A percentile compares a stretch with the other conserved stretches of the same genome.
Evolutionary conservation across 1,284 basidiomycete species (phyloP).

Genomic region (Pseudozyma thailandica): DNA sequence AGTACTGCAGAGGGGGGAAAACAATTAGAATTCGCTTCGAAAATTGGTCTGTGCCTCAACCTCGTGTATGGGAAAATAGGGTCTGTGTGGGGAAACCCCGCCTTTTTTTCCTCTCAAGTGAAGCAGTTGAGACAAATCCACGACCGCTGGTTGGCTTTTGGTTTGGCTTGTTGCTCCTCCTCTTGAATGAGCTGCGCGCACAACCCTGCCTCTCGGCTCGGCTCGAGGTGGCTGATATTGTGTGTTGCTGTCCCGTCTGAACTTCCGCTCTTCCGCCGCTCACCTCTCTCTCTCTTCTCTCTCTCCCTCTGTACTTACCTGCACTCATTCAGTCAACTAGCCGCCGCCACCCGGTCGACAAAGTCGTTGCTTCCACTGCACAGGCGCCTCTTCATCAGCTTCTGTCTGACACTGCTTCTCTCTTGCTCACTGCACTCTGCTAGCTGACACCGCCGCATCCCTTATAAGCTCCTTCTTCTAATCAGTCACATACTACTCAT

Average conservation of each 20-base stretch:
- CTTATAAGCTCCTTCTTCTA: conserved; percentile 15
- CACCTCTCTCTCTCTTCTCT: not conserved
- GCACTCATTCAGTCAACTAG: not conserved
- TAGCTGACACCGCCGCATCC: not conserved
- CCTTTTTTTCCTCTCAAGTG: conserved; percentile 6
- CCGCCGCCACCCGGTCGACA: too few species aligned
- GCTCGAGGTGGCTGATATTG: too few species aligned
- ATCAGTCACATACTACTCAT: not conserved
- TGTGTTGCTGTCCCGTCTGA: too few species aligned
- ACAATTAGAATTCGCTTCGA: not conserved
- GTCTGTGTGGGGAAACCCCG: conserved; percentile 47
- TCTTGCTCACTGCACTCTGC: conserved; percentile 13
- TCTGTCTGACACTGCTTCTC: not conserved
- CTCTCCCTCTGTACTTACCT: not conserved
- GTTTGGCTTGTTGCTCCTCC: not conserved
- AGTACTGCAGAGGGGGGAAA: not conserved
- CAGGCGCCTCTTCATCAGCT: too few species aligned
- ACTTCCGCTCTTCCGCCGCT: too few species aligned
- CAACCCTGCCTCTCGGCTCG: too few species aligned
- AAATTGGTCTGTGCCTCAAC: conserved; percentile 19
- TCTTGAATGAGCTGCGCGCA: too few species aligned
- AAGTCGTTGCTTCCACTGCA: too few species aligned
- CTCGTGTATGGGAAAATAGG: conserved; percentile 4
- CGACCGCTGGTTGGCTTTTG: conserved; percentile 27
- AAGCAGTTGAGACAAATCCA: conserved; percentile 11